Percentiles rank a stretch among this genome's conserved stretches.
These are phyloP conservation scores for Penicillium sp. DNA, from an alignment of 2,329 filamentous ascomycete species.

Conservation along the genomic window DNA sequence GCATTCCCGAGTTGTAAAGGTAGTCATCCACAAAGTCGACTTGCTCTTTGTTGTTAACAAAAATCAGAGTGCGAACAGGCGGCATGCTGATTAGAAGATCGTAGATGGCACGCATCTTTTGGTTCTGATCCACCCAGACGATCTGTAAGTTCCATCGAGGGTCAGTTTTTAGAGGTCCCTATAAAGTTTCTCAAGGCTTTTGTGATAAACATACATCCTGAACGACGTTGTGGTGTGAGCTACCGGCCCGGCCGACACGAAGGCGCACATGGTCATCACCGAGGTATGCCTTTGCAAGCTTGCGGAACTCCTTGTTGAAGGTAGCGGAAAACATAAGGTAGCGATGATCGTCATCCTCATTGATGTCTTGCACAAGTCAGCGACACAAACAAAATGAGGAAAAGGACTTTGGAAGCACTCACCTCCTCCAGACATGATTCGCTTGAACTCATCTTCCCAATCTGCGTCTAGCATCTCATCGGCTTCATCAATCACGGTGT, in stretches of 20 bases:
- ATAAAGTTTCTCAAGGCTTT: neutral
- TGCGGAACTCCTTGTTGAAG: slow-evolving; percentile 76
- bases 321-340: slow-evolving; percentile 92
- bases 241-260: slow-evolving; percentile 82
- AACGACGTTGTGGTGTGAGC: slow-evolving; percentile 76
- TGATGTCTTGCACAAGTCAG: slow-evolving; percentile 57
- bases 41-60: slow-evolving; percentile 76
- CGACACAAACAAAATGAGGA: neutral
- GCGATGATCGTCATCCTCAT: slow-evolving; percentile 67
- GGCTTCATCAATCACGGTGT: slow-evolving; percentile 84
- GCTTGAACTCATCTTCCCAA: slow-evolving; percentile 73
- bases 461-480: slow-evolving; percentile 83
- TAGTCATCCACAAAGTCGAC: slow-evolving; percentile 87
- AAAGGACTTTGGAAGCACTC: slow-evolving; percentile 37
- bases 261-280: slow-evolving; percentile 73
- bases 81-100: slow-evolving; percentile 69
- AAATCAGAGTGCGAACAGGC: slow-evolving; percentile 80
- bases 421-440: slow-evolving; percentile 80
- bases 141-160: slow-evolving; percentile 45
- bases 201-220: slow-evolving; percentile 55
- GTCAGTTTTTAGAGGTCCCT: neutral
- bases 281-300: slow-evolving; percentile 74
- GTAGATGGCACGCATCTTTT: slow-evolving; percentile 69
- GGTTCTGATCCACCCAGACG: slow-evolving; percentile 61
- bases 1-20: slow-evolving; percentile 74